phyloP scores from a whole-genome alignment of 352 stramenopile species.

The Phytophthora sansomeana region DNA sequence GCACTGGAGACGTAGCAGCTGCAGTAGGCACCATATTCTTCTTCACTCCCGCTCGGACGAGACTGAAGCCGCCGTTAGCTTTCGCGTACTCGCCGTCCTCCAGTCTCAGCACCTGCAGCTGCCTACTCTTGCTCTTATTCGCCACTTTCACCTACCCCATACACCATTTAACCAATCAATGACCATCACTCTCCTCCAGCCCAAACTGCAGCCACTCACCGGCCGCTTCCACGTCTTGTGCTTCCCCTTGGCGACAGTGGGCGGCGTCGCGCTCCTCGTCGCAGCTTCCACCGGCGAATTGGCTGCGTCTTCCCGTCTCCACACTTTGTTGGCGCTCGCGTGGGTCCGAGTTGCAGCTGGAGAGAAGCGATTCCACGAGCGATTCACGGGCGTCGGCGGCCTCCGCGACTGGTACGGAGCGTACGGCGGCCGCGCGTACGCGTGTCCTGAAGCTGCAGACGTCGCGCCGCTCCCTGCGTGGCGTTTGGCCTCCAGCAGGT shows the following conservation, averaged over 20 bases:
- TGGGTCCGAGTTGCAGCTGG: conserved; percentile 8
- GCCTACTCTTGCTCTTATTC: conserved; percentile 50
- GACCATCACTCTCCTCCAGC: conserved; percentile 5
- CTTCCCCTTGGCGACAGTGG: conserved; percentile 1
- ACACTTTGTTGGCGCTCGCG: conserved; percentile 68
- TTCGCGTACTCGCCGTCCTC: conserved; percentile 83
- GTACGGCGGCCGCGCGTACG: conserved; percentile 2
- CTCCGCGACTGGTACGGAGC: conserved; percentile 12
- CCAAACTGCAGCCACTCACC: conserved; percentile 21
- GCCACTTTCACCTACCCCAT: conserved; percentile 39
- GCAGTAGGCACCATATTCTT: conserved; percentile 23
- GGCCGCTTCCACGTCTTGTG: conserved; percentile 48
- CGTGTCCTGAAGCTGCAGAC: neutral
- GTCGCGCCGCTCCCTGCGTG: neutral
- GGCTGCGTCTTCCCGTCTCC: conserved; percentile 37
- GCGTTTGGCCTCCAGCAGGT: conserved; percentile 68
- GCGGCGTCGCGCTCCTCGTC: neutral
- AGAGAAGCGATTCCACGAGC: conserved; percentile 53
- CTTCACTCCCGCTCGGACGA: conserved; percentile 66
- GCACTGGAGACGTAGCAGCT: conserved; percentile 3
- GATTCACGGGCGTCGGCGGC: conserved; percentile 30
- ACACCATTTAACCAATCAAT: conserved; percentile 1
- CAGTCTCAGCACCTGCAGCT: conserved; percentile 61
- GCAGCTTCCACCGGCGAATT: neutral
- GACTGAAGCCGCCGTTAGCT: conserved; percentile 72